phyloP scores from a whole-genome alignment of 805 yeast genomes.

The Candida silvicultrix region DNA sequence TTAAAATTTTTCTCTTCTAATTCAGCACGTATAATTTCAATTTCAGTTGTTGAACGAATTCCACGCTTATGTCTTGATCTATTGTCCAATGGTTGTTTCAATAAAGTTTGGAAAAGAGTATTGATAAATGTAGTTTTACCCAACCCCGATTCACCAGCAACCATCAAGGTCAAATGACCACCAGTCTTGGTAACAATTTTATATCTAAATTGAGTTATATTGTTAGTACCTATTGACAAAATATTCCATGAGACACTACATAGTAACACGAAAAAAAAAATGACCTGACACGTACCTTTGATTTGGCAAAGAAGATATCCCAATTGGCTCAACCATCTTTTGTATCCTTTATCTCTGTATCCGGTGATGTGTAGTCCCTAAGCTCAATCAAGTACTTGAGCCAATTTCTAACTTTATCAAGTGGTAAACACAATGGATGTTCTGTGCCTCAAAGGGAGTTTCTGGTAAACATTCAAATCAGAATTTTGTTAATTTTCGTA shows the following conservation, averaged over 20 bases:
- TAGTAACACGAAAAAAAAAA: neutral
- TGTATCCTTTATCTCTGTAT: no score
- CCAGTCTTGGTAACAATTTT: slow-evolving; percentile 72
- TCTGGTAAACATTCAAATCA: neutral
- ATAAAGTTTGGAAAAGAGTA: slow-evolving; percentile 71
- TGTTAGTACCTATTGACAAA: slow-evolving; percentile 4
- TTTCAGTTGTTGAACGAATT: slow-evolving; percentile 65
- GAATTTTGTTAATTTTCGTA: neutral
- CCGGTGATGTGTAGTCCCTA: no score
- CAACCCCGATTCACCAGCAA: slow-evolving; percentile 86
- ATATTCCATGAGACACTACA: neutral
- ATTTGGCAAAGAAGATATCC: slow-evolving; percentile 24
- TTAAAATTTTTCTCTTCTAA: slow-evolving; percentile 80
- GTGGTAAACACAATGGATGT: no score
- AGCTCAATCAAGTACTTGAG: neutral
- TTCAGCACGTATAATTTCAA: slow-evolving; percentile 72
- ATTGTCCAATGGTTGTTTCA: slow-evolving; percentile 46
- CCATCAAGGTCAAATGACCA: slow-evolving; percentile 72
- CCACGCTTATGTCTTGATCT: slow-evolving; percentile 45
- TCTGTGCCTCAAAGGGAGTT: neutral
- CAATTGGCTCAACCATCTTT: slow-evolving; percentile 22
- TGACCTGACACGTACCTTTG: slow-evolving; percentile 19
- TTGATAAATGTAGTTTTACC: slow-evolving; percentile 92
- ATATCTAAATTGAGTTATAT: slow-evolving; percentile 35
- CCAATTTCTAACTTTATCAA: neutral